Conservation (phyloP, 2,329 filamentous ascomycete genomes). For the Diplodia scrobiculata region DNA sequence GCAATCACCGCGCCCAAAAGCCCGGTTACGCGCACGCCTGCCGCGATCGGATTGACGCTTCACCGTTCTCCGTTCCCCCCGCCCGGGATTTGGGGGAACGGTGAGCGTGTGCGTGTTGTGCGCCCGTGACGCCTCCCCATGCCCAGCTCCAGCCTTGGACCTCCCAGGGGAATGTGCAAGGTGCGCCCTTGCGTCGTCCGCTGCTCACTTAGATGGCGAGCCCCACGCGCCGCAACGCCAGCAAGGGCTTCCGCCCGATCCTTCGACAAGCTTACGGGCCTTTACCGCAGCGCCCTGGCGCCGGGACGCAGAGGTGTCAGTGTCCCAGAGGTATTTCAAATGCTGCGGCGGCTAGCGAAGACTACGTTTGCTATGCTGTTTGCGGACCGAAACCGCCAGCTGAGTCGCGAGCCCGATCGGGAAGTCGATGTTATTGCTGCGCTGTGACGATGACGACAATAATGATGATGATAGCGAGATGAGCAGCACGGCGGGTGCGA, state of each 20-base stretch:
- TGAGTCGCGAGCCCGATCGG: conserved; percentile 9
- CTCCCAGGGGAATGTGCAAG: conserved; percentile 27
- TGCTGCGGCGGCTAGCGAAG: conserved; percentile 25
- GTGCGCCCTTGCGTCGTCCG: conserved; percentile 19
- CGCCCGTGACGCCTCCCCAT: conserved; percentile 5
- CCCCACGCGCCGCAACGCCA: conserved; percentile 21
- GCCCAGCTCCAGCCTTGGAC: background rate
- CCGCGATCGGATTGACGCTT: conserved; percentile 26
- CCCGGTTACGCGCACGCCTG: conserved; percentile 22
- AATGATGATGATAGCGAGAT: background rate
- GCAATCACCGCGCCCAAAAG: conserved; percentile 8
- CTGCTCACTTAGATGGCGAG: conserved; percentile 25
- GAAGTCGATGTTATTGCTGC: background rate
- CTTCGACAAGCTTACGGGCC: conserved; percentile 21
- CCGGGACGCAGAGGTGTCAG: conserved; percentile 16
- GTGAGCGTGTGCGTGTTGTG: conserved; percentile 14
- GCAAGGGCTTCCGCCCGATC: conserved; percentile 27
- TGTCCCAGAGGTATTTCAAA: conserved; percentile 26
- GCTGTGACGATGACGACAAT: background rate
- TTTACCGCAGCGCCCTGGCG: conserved; percentile 15
- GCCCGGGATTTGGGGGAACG: conserved; percentile 13
- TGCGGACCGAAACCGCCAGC: conserved; percentile 26
- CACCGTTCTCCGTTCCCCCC: conserved; percentile 26
- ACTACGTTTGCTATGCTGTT: conserved; percentile 13
- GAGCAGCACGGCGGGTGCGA: background rate